Conservation (phyloP, 495 filamentous ascomycete species). For the Xylaria scruposa region DNA sequence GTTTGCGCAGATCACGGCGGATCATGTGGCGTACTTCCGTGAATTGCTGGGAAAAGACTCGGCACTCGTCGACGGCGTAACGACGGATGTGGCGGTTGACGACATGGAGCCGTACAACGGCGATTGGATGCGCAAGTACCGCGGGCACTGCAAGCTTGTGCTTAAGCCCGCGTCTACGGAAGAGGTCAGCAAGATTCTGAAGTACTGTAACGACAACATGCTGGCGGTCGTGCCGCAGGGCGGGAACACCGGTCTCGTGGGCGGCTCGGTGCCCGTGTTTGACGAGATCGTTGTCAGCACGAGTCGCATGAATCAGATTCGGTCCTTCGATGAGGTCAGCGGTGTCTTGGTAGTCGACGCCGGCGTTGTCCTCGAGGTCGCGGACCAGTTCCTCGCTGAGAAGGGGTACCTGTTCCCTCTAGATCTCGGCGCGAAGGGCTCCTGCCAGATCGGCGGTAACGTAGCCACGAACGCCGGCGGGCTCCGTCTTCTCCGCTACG, state of each 20-base stretch:
- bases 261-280: conserved; percentile 93
- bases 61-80: conserved; percentile 84
- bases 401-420: conserved; percentile 87
- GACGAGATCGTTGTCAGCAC: conserved; percentile 96
- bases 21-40: conserved; percentile 83
- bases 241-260: conserved; percentile 94
- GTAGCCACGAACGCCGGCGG: conserved; percentile 97
- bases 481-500: conserved; percentile 87
- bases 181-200: conserved; percentile 85
- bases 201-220: conserved; percentile 90
- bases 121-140: conserved; percentile 99
- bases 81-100: conserved; percentile 66
- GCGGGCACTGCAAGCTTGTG: conserved; percentile 85
- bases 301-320: conserved; percentile 85
- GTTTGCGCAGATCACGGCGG: conserved; percentile 71
- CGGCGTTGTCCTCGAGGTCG: conserved; percentile 87
- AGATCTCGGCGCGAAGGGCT: conserved; percentile 95
- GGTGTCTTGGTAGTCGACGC: conserved; percentile 89
- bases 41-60: conserved; percentile 74
- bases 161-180: conserved; percentile 82
- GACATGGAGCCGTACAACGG: conserved; percentile 93
- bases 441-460: conserved; percentile 97
- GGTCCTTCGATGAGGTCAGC: conserved; percentile 90
- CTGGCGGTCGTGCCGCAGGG: conserved; percentile 98
- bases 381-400: conserved; percentile 81